phyloP scores from a whole-genome alignment of 1,139 yeast genomes.

The Pichia sp. region DNA sequence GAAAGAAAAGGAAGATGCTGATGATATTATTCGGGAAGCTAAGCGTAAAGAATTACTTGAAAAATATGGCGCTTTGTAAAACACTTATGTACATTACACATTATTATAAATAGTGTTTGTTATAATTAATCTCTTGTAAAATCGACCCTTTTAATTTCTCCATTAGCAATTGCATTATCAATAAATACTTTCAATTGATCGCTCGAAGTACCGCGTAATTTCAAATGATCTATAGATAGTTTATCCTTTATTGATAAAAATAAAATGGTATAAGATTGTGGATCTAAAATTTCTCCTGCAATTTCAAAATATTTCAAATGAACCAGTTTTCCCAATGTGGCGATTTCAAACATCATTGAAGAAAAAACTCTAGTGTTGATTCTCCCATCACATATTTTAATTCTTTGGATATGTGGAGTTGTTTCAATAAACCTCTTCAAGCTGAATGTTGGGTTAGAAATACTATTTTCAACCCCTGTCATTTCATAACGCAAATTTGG shows the following conservation, averaged over 20 bases:
- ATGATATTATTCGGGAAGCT: slow-evolving; percentile 32
- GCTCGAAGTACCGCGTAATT: neutral
- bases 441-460: neutral
- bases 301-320: slow-evolving; percentile 5
- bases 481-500: neutral
- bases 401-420: neutral
- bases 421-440: slow-evolving; percentile 2
- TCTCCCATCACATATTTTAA: slow-evolving; percentile 3
- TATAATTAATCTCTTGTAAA: neutral
- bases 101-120: too few relatives aligned
- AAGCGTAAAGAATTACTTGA: slow-evolving; percentile 37
- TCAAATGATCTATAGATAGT: slow-evolving; percentile 3
- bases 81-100: neutral
- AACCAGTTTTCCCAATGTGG: neutral
- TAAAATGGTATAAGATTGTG: neutral
- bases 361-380: neutral
- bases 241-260: slow-evolving; percentile 6
- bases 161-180: slow-evolving; percentile 1
- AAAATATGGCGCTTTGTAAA: slow-evolving; percentile 38
- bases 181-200: neutral
- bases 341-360: slow-evolving; percentile 4
- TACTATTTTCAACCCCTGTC: neutral
- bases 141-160: neutral
- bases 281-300: neutral
- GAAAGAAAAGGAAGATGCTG: slow-evolving; percentile 39